Conservation (phyloP, 139 green algal genomes). For the Coelastrella sp. region DNA sequence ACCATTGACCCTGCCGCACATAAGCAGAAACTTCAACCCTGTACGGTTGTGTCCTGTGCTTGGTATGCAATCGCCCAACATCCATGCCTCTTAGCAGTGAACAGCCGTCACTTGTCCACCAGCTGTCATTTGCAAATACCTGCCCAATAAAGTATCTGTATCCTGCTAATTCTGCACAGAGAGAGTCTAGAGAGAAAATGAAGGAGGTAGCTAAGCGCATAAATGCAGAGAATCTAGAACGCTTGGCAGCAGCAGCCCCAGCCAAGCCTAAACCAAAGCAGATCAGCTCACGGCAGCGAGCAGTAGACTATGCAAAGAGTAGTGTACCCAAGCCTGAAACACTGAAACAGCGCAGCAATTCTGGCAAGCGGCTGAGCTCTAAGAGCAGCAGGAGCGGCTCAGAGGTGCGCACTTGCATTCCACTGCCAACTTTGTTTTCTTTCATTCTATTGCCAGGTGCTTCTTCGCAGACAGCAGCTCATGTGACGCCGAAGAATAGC, state of each 20-base stretch:
- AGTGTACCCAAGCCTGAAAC: conserved; percentile 15
- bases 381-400: not conserved
- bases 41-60: too few relatives aligned
- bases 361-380: not conserved
- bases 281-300: conserved; percentile 26
- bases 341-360: conserved; percentile 6
- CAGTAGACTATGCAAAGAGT: conserved; percentile 28
- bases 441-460: not conserved
- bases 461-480: too few relatives aligned
- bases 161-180: conserved; percentile 25
- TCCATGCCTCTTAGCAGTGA: too few relatives aligned
- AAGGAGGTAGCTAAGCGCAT: conserved; percentile 60
- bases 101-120: too few relatives aligned
- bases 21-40: too few relatives aligned
- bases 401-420: not conserved
- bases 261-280: conserved; percentile 39
- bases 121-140: too few relatives aligned
- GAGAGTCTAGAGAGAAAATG: conserved; percentile 66
- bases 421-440: not conserved
- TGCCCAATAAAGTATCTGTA: not conserved
- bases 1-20: too few relatives aligned
- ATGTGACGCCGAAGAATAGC: too few relatives aligned
- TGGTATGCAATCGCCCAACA: too few relatives aligned
- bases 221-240: conserved; percentile 10
- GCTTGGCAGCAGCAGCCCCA: conserved; percentile 14